A percentile compares a stretch with the other conserved stretches of the same genome.
phyloP scores from a whole-genome alignment of 306 rosid species.

The Vigna radiata region DNA sequence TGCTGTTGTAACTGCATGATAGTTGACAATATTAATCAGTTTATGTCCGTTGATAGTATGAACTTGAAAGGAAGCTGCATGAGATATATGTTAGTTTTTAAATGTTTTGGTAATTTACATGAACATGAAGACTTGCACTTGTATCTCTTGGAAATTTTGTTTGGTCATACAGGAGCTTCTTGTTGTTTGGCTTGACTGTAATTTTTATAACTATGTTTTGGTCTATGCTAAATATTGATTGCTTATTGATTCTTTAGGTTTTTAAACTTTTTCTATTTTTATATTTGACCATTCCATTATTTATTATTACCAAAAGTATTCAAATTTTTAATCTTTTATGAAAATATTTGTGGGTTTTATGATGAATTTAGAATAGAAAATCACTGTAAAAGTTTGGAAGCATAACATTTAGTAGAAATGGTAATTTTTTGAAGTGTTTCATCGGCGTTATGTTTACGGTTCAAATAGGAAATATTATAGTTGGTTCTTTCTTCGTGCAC shows the following conservation, averaged over 20 bases:
- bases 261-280: neutral
- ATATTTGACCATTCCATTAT: neutral
- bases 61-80: conserved; percentile 3
- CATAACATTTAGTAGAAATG: too few species aligned
- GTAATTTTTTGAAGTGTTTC: too few species aligned
- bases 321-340: neutral
- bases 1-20: neutral
- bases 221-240: neutral
- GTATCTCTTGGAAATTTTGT: conserved; percentile 15
- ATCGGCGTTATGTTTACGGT: too few species aligned
- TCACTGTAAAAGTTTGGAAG: too few species aligned
- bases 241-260: neutral
- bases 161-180: neutral
- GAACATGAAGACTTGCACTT: conserved; percentile 29
- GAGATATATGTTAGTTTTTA: conserved; percentile 14
- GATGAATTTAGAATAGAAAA: too few species aligned
- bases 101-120: conserved; percentile 31
- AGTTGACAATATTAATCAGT: neutral
- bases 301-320: neutral
- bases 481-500: too few species aligned
- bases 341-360: neutral
- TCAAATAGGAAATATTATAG: too few species aligned
- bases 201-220: neutral
- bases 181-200: neutral
- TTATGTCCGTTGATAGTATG: conserved; percentile 1